These are phyloP conservation scores for Lentinus tigrinus DNA, from an alignment of 768 basidiomycete species.

Conservation along the genomic window DNA sequence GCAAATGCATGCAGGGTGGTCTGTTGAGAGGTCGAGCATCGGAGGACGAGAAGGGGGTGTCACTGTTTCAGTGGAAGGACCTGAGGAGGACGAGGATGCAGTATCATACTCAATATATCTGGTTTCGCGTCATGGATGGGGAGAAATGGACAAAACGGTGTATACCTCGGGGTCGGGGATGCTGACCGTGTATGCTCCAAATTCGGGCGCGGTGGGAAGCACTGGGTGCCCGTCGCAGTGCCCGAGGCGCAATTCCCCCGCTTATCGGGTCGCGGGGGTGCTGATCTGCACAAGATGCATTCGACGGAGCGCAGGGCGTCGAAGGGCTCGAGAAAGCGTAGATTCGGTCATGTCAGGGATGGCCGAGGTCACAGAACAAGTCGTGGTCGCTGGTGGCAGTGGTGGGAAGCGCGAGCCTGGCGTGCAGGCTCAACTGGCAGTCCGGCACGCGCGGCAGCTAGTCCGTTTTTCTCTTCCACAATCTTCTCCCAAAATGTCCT, in stretches of 20 bases:
- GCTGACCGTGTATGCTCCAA: too few relatives aligned
- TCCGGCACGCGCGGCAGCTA: conserved; percentile 7
- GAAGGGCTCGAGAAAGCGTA: not conserved
- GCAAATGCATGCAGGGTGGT: not conserved
- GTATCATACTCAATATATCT: too few relatives aligned
- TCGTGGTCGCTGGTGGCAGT: not conserved
- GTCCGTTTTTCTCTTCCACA: conserved; percentile 3
- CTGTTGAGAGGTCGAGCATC: not conserved
- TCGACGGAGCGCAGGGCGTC: too few relatives aligned
- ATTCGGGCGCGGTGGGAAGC: too few relatives aligned
- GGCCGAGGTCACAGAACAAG: not conserved
- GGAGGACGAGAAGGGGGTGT: not conserved
- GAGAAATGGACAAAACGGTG: not conserved
- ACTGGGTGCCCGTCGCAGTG: too few relatives aligned
- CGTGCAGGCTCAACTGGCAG: not conserved
- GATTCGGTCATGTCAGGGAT: not conserved
- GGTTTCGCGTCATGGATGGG: not conserved
- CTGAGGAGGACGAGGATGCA: too few relatives aligned
- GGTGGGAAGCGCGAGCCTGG: not conserved
- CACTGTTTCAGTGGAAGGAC: too few relatives aligned
- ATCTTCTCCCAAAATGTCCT: conserved; percentile 7
- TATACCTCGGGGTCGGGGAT: too few relatives aligned
- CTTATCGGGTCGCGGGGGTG: too few relatives aligned
- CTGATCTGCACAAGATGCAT: too few relatives aligned
- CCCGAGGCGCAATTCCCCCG: too few relatives aligned